Evolutionary conservation across 495 filamentous ascomycete genomes (phyloP).

Genomic region (Gamarada debralockiae): DNA sequence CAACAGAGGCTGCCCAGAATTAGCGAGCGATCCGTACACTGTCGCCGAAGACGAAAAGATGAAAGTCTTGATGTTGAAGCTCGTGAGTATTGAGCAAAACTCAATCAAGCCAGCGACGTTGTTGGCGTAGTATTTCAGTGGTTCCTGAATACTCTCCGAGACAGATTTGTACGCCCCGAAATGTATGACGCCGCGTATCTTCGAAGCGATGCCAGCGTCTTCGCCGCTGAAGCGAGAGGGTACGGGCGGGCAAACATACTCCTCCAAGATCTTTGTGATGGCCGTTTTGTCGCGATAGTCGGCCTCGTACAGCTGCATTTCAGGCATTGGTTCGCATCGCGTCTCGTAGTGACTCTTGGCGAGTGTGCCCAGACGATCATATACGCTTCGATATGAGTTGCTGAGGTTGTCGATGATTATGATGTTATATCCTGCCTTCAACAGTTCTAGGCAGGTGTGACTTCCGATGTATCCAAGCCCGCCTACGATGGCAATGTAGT

Average conservation of each 20-base stretch:
- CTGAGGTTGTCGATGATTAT: slow-evolving; percentile 61
- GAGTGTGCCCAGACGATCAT: slow-evolving; percentile 48
- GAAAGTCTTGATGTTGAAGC: slow-evolving; percentile 60
- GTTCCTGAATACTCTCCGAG: slow-evolving; percentile 39
- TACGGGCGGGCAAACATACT: too few relatives aligned
- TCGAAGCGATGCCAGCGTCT: too few relatives aligned
- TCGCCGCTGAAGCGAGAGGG: too few relatives aligned
- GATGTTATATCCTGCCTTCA: slow-evolving; percentile 59
- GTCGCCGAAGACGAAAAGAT: slow-evolving; percentile 60
- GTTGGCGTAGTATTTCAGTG: slow-evolving; percentile 61
- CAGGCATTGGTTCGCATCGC: slow-evolving; percentile 35
- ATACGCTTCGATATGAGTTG: slow-evolving; percentile 52
- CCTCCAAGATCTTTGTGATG: too few relatives aligned
- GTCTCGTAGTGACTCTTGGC: slow-evolving; percentile 42
- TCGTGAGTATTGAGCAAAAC: slow-evolving; percentile 48
- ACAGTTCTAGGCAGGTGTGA: slow-evolving; percentile 58
- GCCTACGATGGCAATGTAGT: too few relatives aligned
- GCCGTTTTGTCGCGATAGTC: slow-evolving; percentile 52
- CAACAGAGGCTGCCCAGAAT: too few relatives aligned
- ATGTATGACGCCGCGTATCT: slow-evolving; percentile 58
- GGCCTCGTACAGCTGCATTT: slow-evolving; percentile 49
- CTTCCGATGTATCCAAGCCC: too few relatives aligned
- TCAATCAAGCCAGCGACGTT: slow-evolving; percentile 62
- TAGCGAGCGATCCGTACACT: too few relatives aligned
- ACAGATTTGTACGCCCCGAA: slow-evolving; percentile 56